phyloP scores from a whole-genome alignment of 345 rosid genomes.

The Raphanus sativus region DNA sequence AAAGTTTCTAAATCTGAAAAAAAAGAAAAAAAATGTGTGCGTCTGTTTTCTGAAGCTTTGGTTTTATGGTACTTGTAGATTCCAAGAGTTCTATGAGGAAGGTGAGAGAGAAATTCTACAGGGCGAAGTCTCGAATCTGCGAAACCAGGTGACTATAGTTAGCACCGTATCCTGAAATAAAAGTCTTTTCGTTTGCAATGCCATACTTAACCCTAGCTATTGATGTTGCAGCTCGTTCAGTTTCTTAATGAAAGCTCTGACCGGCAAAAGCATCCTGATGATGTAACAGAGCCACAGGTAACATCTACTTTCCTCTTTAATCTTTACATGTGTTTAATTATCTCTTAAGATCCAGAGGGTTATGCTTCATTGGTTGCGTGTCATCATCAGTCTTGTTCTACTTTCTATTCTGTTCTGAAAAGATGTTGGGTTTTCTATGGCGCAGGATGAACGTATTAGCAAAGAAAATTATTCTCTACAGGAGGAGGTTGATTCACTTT shows the following conservation, averaged over 20 bases:
- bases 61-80: constrained; percentile 49
- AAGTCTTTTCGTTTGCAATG: constrained; percentile 8
- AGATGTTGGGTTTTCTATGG: constrained; percentile 16
- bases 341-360: not conserved
- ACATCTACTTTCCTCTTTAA: constrained; percentile 22
- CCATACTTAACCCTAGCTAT: constrained; percentile 7
- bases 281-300: constrained; percentile 54
- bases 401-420: constrained; percentile 20
- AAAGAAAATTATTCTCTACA: constrained; percentile 57
- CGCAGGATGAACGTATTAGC: constrained; percentile 51
- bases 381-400: not conserved
- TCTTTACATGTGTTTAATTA: constrained; percentile 22
- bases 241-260: constrained; percentile 54
- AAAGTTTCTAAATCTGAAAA: not conserved
- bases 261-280: constrained; percentile 41
- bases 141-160: constrained; percentile 64
- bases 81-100: constrained; percentile 93
- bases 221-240: constrained; percentile 57
- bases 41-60: not conserved
- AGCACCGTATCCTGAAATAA: not conserved
- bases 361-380: constrained; percentile 5
- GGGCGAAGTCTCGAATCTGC: constrained; percentile 66
- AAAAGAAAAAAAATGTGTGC: constrained; percentile 3
- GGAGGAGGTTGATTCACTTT: constrained; percentile 56
- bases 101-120: constrained; percentile 86